These are phyloP conservation scores for Penicillium oxalicum DNA, from an alignment of 2,329 filamentous ascomycete species.

Conservation along the genomic window DNA sequence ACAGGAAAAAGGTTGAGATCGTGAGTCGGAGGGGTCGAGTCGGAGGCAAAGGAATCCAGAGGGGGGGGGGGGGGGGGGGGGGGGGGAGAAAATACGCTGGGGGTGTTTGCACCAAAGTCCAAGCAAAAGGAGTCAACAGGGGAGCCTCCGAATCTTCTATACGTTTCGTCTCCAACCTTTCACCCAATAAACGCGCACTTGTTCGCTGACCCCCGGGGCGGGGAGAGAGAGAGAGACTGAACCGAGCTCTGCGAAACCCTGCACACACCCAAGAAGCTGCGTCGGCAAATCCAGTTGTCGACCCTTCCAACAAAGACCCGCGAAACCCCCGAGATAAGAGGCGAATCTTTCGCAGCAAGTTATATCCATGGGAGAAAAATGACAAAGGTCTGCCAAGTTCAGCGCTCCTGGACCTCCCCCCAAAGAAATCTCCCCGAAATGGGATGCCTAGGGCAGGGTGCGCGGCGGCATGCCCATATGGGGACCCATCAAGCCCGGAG, in stretches of 20 bases:
- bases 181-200: no score
- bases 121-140: no score
- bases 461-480: conserved; percentile 32
- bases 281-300: background rate
- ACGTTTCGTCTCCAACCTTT: no score
- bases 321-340: background rate
- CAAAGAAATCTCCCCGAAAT: background rate
- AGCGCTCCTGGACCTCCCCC: conserved; percentile 21
- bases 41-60: background rate
- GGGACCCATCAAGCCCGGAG: conserved; percentile 27
- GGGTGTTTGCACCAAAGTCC: background rate
- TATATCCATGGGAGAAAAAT: no score
- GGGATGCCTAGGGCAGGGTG: conserved; percentile 29
- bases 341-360: background rate
- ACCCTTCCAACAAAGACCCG: background rate
- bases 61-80: no score
- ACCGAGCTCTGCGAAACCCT: no score
- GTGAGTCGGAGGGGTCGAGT: background rate
- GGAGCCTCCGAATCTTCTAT: no score
- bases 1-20: background rate
- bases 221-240: no score
- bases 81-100: no score
- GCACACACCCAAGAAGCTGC: background rate
- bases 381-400: conserved; percentile 1
- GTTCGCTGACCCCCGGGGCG: no score